These are phyloP conservation scores for Byssoonygena ceratinophila DNA, from an alignment of 2,329 filamentous ascomycete genomes.

Conservation along the genomic window DNA sequence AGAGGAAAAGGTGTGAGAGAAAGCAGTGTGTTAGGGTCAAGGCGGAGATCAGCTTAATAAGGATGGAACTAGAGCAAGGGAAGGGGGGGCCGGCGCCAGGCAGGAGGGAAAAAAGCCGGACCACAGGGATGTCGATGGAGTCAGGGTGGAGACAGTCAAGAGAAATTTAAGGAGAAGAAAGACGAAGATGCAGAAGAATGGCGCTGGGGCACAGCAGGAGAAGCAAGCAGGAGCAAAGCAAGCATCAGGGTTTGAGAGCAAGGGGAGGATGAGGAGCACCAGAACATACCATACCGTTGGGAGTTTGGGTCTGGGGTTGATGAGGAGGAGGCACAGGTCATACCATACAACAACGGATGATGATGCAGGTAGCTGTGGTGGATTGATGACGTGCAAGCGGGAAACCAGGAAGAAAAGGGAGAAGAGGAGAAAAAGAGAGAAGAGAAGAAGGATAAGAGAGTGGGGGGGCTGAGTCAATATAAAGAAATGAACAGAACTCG, in stretches of 20 bases:
- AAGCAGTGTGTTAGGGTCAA: conserved; percentile 1
- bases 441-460: conserved; percentile 9
- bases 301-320: background rate
- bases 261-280: background rate
- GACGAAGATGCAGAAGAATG: conserved; percentile 23
- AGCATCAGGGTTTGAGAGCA: background rate
- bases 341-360: conserved; percentile 24
- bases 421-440: conserved; percentile 35
- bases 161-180: conserved; percentile 16
- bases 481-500: conserved; percentile 13
- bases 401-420: background rate
- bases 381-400: conserved; percentile 15
- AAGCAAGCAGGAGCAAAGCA: background rate
- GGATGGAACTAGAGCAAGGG: conserved; percentile 15
- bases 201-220: conserved; percentile 19
- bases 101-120: conserved; percentile 9
- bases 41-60: conserved; percentile 13
- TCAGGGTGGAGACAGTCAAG: conserved; percentile 20
- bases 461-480: background rate
- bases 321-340: conserved; percentile 17
- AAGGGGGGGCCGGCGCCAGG: conserved; percentile 4
- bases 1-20: background rate
- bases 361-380: conserved; percentile 27
- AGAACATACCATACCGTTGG: background rate
- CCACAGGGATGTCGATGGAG: conserved; percentile 15